Evolutionary conservation across 345 rosid genomes (phyloP).

Genomic region (Mallotus nudiflorus): DNA sequence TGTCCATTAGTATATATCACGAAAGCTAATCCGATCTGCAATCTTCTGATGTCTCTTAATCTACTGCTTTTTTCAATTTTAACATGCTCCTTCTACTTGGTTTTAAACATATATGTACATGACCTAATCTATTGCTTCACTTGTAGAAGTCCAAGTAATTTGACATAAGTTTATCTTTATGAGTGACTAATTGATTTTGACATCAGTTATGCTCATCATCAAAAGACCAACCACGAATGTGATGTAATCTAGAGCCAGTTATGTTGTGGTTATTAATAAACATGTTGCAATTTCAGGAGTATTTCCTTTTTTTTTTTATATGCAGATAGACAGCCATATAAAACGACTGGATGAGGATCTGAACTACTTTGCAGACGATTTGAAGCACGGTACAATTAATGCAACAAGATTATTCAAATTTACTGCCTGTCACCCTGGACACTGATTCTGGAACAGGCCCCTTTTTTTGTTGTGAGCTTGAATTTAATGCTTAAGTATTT

Average conservation of each 20-base stretch:
- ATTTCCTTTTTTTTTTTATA: no score
- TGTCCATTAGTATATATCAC: background rate
- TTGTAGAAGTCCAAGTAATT: background rate
- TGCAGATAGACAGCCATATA: constrained; percentile 87
- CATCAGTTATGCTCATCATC: background rate
- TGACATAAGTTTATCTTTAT: no score
- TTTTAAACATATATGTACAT: background rate
- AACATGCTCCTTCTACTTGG: background rate
- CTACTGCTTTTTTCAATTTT: background rate
- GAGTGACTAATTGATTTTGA: no score
- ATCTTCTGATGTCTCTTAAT: background rate
- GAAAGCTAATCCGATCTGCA: background rate
- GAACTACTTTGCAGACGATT: constrained; percentile 86
- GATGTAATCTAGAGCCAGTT: background rate
- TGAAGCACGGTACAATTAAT: constrained; percentile 69
- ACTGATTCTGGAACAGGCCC: background rate
- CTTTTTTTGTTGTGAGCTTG: background rate
- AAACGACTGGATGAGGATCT: constrained; percentile 95
- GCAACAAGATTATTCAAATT: constrained; percentile 5
- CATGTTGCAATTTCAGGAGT: background rate
- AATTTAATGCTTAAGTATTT: background rate
- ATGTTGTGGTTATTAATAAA: background rate
- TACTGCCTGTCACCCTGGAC: background rate
- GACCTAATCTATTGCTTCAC: background rate
- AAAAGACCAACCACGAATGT: background rate